Conservation (phyloP, 2,329 filamentous ascomycete species). For the Aspergillus quadricinctus region DNA sequence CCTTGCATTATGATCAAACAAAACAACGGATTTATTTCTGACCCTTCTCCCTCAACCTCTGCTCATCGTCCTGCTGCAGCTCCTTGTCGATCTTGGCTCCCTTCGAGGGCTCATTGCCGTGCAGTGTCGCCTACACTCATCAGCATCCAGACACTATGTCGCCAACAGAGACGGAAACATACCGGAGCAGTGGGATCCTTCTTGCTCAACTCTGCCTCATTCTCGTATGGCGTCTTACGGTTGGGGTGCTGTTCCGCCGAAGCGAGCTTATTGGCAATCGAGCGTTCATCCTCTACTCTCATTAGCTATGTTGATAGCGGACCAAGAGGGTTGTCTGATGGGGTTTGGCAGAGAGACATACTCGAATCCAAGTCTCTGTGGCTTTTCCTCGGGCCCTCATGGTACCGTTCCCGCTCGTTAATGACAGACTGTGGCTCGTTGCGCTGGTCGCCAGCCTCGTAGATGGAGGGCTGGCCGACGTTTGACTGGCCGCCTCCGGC, state of each 20-base stretch:
- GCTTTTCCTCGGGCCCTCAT: slow-evolving; percentile 67
- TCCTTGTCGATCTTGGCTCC: slow-evolving; percentile 46
- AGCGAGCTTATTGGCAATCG: slow-evolving; percentile 43
- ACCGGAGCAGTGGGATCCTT: slow-evolving; percentile 42
- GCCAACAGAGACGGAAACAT: slow-evolving; percentile 12
- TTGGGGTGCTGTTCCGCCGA: slow-evolving; percentile 29
- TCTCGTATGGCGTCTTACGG: slow-evolving; percentile 24
- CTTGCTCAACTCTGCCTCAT: slow-evolving; percentile 37
- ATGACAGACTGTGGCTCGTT: slow-evolving; percentile 54
- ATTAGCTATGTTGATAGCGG: neutral
- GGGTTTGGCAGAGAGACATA: slow-evolving; percentile 33
- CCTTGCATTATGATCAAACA: neutral
- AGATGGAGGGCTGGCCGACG: slow-evolving; percentile 63
- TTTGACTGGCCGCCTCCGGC: slow-evolving; percentile 50
- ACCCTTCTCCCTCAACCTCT: slow-evolving; percentile 42
- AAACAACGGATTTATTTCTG: slow-evolving; percentile 22
- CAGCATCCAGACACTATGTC: neutral
- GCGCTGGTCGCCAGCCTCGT: slow-evolving; percentile 74
- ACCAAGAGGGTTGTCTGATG: neutral
- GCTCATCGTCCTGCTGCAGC: slow-evolving; percentile 41
- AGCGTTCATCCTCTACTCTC: slow-evolving; percentile 39
- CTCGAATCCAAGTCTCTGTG: slow-evolving; percentile 69
- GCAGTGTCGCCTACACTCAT: slow-evolving; percentile 37
- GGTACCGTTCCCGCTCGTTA: slow-evolving; percentile 56
- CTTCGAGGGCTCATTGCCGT: slow-evolving; percentile 45